Evolutionary conservation across 768 basidiomycete species (phyloP), one percentile per base, ranked within the genome.

Genomic region (Leccinum longicurvipes): DNA sequence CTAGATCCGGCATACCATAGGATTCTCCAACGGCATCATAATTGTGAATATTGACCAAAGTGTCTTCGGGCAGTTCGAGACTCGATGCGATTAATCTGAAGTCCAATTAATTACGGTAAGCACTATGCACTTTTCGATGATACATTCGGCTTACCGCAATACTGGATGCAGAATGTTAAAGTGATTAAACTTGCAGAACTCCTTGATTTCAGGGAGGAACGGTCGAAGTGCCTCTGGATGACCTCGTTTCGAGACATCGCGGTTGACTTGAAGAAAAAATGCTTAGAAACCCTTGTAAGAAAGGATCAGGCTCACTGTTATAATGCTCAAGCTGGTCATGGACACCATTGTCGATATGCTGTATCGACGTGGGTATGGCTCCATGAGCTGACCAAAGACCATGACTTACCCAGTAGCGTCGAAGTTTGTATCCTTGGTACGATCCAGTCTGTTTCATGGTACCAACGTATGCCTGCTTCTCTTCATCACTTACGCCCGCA

Each of bases 21-120:
- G n/a, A n/a, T 77, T 76, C 60, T 79, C n/a, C n/a, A n/a, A n/a
- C n/a, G n/a, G n/a, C 78, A 2, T 77, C 75, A 7, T 71, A 82
- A 2, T 68, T 70, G 56, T 83, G 82, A 39, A 76, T 61, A n/a
- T 82, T 68, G 4, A 80, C 74, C 5, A 83, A 64, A 0, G 75
- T 70, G 11, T 83, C 79, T 59, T 84, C 82, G 2, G 80, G 81
- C 7, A 83, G 73, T 54, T 82, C 80, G 32, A 84, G 70, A 8
- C 81, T 80, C 6, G 77, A 56, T 0, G 83, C 80, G 23, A 83
- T 68, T 1, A 83, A 66, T 57, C 81, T 82, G 51, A 17, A 5
- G 39, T 29, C 34, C 19, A 14, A 4, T 11, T 32, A 6, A 21
- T 24, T n/a, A n/a, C n/a, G n/a, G n/a, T 42, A 12, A 50, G n/a